Evolutionary conservation across 2,329 filamentous ascomycete genomes (phyloP).

Genomic region (Colletotrichum chrysophilum): DNA sequence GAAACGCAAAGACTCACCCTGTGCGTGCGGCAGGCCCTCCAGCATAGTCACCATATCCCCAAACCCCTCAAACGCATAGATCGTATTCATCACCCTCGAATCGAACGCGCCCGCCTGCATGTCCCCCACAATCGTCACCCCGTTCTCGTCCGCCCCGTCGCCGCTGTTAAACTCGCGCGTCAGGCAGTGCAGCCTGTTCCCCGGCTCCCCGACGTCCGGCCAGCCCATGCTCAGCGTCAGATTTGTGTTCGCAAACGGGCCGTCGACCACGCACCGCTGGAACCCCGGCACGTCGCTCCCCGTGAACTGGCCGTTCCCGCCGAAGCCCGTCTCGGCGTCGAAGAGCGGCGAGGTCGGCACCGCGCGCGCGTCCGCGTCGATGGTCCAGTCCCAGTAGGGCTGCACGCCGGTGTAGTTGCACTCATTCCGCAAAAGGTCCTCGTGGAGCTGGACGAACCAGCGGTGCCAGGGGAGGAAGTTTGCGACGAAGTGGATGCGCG

Average conservation of each 20-base stretch:
- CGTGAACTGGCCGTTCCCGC: constrained; percentile 27
- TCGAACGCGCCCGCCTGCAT: constrained; percentile 21
- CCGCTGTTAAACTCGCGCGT: constrained; percentile 25
- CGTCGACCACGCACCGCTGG: constrained; percentile 26
- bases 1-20: constrained; percentile 2
- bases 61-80: constrained; percentile 20
- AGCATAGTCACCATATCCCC: constrained; percentile 19
- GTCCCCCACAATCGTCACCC: constrained; percentile 20
- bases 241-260: constrained; percentile 26
- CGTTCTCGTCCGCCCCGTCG: constrained; percentile 12
- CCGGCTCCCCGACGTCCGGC: constrained; percentile 18
- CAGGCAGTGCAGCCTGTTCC: constrained; percentile 23
- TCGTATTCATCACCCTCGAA: constrained; percentile 18
- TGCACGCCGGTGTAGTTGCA: constrained; percentile 36
- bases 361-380: constrained; percentile 24
- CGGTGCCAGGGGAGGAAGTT: constrained; percentile 42
- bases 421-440: constrained; percentile 30
- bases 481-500: constrained; percentile 25
- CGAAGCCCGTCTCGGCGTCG: constrained; percentile 35
- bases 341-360: constrained; percentile 33
- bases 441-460: constrained; percentile 33
- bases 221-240: constrained; percentile 23
- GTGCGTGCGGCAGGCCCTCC: constrained; percentile 23
- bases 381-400: constrained; percentile 37
- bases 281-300: constrained; percentile 15